phyloP scores from a whole-genome alignment of 306 rosid genomes.

The Trifolium dubium region DNA sequence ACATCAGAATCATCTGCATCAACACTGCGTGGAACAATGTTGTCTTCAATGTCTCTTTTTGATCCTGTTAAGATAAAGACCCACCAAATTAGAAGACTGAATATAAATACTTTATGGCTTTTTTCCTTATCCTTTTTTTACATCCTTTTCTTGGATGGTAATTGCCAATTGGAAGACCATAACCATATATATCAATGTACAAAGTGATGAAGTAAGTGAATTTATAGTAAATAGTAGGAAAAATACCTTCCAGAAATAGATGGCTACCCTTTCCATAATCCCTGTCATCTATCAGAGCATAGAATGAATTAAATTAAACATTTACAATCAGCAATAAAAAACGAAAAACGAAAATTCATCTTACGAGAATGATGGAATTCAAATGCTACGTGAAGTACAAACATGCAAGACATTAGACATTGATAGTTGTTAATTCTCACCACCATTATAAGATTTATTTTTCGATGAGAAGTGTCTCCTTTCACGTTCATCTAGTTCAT shows the following conservation, averaged over 20 bases:
- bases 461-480: slow-evolving; percentile 90
- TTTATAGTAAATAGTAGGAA: slow-evolving; percentile 1
- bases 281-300: slow-evolving; percentile 76
- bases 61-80: slow-evolving; percentile 54
- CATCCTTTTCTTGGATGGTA: background rate
- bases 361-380: slow-evolving; percentile 12
- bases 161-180: background rate
- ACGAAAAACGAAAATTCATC: background rate
- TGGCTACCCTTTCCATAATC: slow-evolving; percentile 80
- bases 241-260: slow-evolving; percentile 78
- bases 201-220: slow-evolving; percentile 26
- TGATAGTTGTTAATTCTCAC: slow-evolving; percentile 50
- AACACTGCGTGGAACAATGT: slow-evolving; percentile 73
- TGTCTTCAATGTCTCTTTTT: slow-evolving; percentile 79
- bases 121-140: background rate
- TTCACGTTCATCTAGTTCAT: slow-evolving; percentile 91
- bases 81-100: slow-evolving; percentile 19
- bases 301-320: slow-evolving; percentile 32
- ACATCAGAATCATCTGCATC: slow-evolving; percentile 97
- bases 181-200: background rate
- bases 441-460: slow-evolving; percentile 78
- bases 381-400: background rate
- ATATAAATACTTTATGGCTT: background rate
- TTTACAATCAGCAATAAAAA: background rate
- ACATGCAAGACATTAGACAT: background rate